phyloP scores from a whole-genome alignment of 1,284 basidiomycete species.

The Malassezia sp. region DNA sequence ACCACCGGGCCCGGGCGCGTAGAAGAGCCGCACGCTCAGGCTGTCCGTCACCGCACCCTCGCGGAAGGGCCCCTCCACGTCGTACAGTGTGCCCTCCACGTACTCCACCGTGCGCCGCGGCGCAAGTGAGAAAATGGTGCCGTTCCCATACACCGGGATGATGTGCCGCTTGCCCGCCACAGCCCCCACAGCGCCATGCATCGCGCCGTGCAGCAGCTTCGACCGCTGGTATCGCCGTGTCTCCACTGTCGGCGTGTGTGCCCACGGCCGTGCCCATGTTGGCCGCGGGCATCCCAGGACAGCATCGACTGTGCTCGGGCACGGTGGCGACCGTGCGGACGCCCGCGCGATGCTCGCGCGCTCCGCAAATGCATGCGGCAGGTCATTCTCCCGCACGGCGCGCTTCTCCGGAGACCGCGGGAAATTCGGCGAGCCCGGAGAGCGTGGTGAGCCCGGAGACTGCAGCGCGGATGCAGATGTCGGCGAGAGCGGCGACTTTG shows the following conservation, averaged over 20 bases:
- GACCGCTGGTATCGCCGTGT: slow-evolving; percentile 6
- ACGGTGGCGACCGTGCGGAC: too few relatives aligned
- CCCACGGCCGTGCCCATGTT: background rate
- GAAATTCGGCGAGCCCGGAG: too few relatives aligned
- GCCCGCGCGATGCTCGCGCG: too few relatives aligned
- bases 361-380: too few relatives aligned
- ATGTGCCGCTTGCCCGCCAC: background rate
- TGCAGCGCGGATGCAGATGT: too few relatives aligned
- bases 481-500: too few relatives aligned
- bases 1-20: slow-evolving; percentile 1
- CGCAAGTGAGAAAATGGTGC: slow-evolving; percentile 19
- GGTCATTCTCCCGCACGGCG: too few relatives aligned
- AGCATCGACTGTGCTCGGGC: background rate
- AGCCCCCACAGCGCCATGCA: background rate
- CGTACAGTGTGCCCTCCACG: slow-evolving; percentile 43
- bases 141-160: slow-evolving; percentile 13
- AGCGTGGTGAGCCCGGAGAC: too few relatives aligned
- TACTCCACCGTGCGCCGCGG: slow-evolving; percentile 24
- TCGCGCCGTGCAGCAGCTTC: slow-evolving; percentile 4
- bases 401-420: too few relatives aligned
- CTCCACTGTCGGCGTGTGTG: slow-evolving; percentile 1
- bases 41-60: slow-evolving; percentile 41
- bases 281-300: background rate
- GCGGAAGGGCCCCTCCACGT: slow-evolving; percentile 34
- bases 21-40: slow-evolving; percentile 40